Evolutionary conservation across 768 basidiomycete genomes (phyloP).

Genomic region (Hygrocybe coccinea): DNA sequence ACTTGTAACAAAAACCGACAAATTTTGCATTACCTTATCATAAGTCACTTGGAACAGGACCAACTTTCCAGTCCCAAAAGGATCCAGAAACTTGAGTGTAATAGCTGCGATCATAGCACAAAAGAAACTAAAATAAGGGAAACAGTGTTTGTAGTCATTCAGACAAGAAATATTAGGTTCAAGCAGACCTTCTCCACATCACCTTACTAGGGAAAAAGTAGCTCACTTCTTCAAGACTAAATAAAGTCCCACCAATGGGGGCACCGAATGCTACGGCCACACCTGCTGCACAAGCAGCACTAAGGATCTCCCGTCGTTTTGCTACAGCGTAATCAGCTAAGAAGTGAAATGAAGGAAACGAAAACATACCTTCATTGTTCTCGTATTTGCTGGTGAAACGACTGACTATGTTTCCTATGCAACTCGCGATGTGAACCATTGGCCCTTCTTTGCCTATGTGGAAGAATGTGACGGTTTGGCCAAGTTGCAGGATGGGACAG

Average conservation of each 20-base stretch:
- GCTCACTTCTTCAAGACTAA: slow-evolving; percentile 92
- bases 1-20: not conserved
- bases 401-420: slow-evolving; percentile 89
- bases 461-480: not conserved
- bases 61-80: slow-evolving; percentile 91
- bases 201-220: slow-evolving; percentile 80
- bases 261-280: slow-evolving; percentile 97
- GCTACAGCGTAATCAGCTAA: slow-evolving; percentile 37
- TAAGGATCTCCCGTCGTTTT: slow-evolving; percentile 90
- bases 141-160: slow-evolving; percentile 19
- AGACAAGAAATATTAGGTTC: slow-evolving; percentile 22
- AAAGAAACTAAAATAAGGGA: slow-evolving; percentile 68
- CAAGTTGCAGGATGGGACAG: slow-evolving; percentile 8
- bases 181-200: slow-evolving; percentile 84
- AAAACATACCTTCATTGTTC: slow-evolving; percentile 74
- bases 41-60: slow-evolving; percentile 91
- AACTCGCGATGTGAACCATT: slow-evolving; percentile 90
- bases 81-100: slow-evolving; percentile 87
- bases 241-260: slow-evolving; percentile 89
- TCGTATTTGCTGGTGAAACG: slow-evolving; percentile 86
- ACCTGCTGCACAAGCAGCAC: slow-evolving; percentile 94
- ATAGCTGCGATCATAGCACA: slow-evolving; percentile 98
- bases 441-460: slow-evolving; percentile 54
- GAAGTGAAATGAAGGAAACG: not conserved
- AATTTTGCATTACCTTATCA: slow-evolving; percentile 51